phyloP scores from a whole-genome alignment of 1,139 yeast genomes.

The Blastobotrys malaysiensis region DNA sequence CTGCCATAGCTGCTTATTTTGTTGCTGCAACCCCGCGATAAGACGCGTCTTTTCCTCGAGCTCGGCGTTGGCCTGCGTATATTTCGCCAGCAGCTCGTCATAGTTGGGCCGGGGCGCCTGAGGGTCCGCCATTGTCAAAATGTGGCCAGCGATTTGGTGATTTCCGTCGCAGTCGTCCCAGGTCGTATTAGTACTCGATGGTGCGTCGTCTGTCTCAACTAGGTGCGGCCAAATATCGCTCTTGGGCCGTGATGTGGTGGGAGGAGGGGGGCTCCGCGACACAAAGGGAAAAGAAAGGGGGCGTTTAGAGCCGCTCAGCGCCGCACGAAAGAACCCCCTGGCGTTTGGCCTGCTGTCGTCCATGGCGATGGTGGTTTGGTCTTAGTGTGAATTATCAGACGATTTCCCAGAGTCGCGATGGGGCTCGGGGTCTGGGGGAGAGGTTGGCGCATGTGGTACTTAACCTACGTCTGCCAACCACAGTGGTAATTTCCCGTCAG shows the following conservation, averaged over 20 bases:
- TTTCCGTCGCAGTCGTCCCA: neutral
- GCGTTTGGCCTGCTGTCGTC: neutral
- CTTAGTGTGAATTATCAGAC: neutral
- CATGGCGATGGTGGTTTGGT: neutral
- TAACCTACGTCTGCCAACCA: neutral
- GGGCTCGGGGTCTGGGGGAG: neutral
- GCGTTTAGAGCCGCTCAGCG: neutral
- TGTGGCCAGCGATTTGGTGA: neutral
- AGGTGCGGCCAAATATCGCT: neutral
- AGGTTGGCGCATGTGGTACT: neutral
- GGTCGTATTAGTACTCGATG: neutral
- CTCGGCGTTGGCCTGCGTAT: neutral
- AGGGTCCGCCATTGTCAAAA: neutral
- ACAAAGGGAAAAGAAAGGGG: neutral
- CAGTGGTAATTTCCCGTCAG: neutral
- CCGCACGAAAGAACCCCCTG: neutral
- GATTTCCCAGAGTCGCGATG: neutral
- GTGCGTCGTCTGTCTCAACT: neutral
- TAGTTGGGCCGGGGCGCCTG: neutral
- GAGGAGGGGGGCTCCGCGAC: neutral
- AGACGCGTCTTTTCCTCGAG: conserved; percentile 20
- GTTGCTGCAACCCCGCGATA: conserved; percentile 22
- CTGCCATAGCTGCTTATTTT: conserved; percentile 29
- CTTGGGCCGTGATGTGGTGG: neutral
- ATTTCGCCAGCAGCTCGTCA: neutral